Evolutionary conservation across 129 eudicot species (phyloP), one percentile per base, ranked within the genome.

Genomic region (Gnaphalium uliginosum): DNA sequence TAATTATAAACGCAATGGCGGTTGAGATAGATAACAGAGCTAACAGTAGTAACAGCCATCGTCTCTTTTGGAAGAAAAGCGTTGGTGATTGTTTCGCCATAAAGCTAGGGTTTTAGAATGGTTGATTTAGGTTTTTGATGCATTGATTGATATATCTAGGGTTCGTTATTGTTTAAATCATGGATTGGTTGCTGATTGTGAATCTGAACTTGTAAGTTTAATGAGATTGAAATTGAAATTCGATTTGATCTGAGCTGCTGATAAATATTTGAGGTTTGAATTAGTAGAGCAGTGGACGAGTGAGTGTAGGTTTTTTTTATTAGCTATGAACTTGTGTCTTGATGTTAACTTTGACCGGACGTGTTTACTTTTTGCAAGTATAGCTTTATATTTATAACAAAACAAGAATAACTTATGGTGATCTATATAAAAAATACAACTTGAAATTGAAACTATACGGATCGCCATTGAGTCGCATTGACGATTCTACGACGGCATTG

Each of bases 1-100:
- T 73, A 78, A 89, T 83, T 39, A 86, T 79, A 79, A 91, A 88
- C 5, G 89, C 95, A 35, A 89, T 69, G 13, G 90, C 92, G 21
- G 96, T 89, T 73, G 89, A 69, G 78, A 91, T 68, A 0, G 93
- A 82, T 13, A 90, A 27, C 75, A 82, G 58, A 0, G 85, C 85
- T n/a, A 89, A 32, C 2, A 89, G 78, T n/a, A 80, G 68, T 22
- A 89, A 39, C 18, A 87, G 76, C 92, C 92, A 89, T 11, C 90
- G 83, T 58, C 83, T 91, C 78, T 81, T 88, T 66, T 83, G 93
- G 58, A 85, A 56, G 61, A n/a, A 56, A 56, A 19, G 10, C 32
- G 78, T 6, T 21, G 84, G 30, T 0, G 88, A 23, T 14, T 85
- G 89, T 77, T 85, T 91, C 71, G 89, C 91, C 97, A 88, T 88